Conservation (phyloP, 1,139 yeast species). For the Zygosaccharomyces sapae region DNA sequence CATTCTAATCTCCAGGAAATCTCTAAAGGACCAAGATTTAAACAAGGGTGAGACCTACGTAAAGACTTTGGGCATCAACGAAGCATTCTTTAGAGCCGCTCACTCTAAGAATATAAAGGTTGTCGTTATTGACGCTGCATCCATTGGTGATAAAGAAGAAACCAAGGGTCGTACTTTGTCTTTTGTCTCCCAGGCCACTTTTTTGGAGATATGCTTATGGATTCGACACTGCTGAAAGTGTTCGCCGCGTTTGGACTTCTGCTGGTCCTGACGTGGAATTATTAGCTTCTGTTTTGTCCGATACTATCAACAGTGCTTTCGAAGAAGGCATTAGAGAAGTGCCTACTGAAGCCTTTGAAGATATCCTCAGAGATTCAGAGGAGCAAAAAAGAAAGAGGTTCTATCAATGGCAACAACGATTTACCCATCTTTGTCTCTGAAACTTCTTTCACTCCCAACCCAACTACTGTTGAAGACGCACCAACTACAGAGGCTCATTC, state of each 20-base stretch:
- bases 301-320: conserved; percentile 53
- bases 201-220: conserved; percentile 70
- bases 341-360: conserved; percentile 38
- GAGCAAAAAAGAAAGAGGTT: conserved; percentile 28
- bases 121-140: conserved; percentile 52
- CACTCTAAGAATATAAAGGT: conserved; percentile 52
- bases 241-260: conserved; percentile 75
- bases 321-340: conserved; percentile 47
- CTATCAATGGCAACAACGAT: conserved; percentile 14
- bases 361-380: conserved; percentile 36
- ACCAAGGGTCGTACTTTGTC: conserved; percentile 74
- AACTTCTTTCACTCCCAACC: conserved; percentile 57
- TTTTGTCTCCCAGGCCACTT: conserved; percentile 71
- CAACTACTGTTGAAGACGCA: conserved; percentile 38
- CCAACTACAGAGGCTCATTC: conserved; percentile 45
- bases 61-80: conserved; percentile 47
- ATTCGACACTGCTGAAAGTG: conserved; percentile 57
- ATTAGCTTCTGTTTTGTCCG: conserved; percentile 75
- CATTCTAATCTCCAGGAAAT: conserved; percentile 39
- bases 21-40: conserved; percentile 28
- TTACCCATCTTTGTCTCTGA: conserved; percentile 55
- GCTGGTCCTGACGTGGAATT: conserved; percentile 80
- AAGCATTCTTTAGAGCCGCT: conserved; percentile 50
- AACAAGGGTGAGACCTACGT: conserved; percentile 38
- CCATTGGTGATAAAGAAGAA: conserved; percentile 58